A percentile compares a stretch with the other conserved stretches of the same genome.
Conservation (phyloP, 768 basidiomycete species). For the Podaxis pistillaris region DNA sequence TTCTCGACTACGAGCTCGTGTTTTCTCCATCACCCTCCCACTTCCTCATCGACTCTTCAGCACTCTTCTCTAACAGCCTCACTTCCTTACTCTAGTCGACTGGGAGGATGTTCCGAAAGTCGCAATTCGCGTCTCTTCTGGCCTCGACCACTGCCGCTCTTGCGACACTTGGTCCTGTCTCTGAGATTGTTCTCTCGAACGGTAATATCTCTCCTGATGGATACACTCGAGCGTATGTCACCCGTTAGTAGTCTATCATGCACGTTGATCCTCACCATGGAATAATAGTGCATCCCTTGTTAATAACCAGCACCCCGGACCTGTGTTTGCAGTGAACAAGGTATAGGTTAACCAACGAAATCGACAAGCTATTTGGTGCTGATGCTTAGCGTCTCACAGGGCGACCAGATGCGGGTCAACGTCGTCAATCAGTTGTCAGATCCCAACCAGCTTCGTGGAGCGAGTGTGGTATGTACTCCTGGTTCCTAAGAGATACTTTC, state of each 20-base stretch:
- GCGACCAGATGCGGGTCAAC: constrained; percentile 39
- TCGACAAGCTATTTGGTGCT: background rate
- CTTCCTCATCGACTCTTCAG: background rate
- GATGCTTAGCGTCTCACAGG: background rate
- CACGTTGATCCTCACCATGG: background rate
- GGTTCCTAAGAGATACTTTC: background rate
- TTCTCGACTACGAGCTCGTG: background rate
- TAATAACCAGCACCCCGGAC: background rate
- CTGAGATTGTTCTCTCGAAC: background rate
- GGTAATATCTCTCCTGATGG: background rate
- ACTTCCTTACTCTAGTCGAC: background rate
- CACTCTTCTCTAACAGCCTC: background rate
- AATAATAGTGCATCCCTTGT: background rate
- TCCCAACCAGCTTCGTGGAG: constrained; percentile 44
- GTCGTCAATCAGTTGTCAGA: constrained; percentile 47
- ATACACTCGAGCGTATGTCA: background rate
- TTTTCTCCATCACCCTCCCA: background rate
- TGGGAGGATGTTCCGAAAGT: background rate
- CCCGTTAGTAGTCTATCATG: background rate
- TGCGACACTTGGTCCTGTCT: constrained; percentile 20
- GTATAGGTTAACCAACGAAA: background rate
- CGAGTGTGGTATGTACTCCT: constrained; percentile 41
- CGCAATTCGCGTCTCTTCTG: background rate
- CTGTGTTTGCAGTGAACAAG: background rate
- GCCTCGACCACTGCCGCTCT: background rate